Evolutionary conservation across 345 rosid genomes (phyloP).

Genomic region (Eucalyptus marginata): DNA sequence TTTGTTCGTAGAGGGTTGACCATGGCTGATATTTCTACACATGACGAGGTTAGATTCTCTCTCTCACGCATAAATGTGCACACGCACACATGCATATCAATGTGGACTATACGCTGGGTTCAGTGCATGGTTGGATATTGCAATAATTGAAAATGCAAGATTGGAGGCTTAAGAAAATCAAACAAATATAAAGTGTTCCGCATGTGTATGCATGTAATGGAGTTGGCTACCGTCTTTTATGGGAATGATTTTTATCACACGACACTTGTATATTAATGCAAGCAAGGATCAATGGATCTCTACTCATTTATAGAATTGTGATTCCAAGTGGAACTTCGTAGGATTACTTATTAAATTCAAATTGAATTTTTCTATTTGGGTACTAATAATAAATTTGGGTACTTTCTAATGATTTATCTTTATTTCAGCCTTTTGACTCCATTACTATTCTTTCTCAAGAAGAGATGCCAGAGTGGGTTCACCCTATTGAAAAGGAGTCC

Average conservation of each 20-base stretch:
- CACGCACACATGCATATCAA: neutral
- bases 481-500: neutral
- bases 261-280: neutral
- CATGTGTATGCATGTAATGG: neutral
- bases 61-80: neutral
- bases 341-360: neutral
- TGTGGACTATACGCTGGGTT: neutral
- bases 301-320: neutral
- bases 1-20: neutral
- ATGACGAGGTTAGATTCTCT: accelerated
- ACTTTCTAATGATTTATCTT: neutral
- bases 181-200: neutral
- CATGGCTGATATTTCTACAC: accelerated
- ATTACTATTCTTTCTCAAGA: accelerated
- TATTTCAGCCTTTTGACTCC: accelerated
- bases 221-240: neutral
- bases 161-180: neutral
- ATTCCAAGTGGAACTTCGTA: neutral
- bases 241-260: neutral
- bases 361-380: neutral
- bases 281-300: neutral
- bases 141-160: neutral
- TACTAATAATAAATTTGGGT: neutral
- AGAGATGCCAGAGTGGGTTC: neutral
- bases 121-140: neutral